Percentiles rank a stretch among this genome's conserved stretches.
Conservation (phyloP, 805 yeast genomes). For the Brettanomyces nanus region DNA sequence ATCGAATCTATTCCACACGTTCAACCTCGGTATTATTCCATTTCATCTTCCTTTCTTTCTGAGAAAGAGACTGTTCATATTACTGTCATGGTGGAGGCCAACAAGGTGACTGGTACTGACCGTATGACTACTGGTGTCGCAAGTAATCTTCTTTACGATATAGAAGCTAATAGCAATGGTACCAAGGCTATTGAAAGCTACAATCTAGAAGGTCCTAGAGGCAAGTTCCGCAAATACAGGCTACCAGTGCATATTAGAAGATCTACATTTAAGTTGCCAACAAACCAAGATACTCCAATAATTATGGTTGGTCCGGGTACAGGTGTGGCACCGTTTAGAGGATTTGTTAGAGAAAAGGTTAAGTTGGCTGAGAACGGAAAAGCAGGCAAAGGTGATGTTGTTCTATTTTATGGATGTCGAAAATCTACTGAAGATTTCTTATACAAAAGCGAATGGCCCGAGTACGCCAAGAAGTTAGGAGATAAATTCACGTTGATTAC, state of each 20-base stretch:
- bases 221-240: conserved; percentile 40
- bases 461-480: conserved; percentile 54
- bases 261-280: conserved; percentile 89
- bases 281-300: conserved; percentile 73
- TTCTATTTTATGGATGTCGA: conserved; percentile 87
- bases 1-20: conserved; percentile 74
- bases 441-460: conserved; percentile 85
- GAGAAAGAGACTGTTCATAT: conserved; percentile 72
- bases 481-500: conserved; percentile 61
- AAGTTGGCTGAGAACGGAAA: conserved; percentile 38
- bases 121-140: conserved; percentile 74
- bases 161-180: conserved; percentile 53
- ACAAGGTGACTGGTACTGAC: conserved; percentile 24
- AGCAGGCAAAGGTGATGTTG: conserved; percentile 56
- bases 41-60: conserved; percentile 77
- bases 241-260: conserved; percentile 91
- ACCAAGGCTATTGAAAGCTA: conserved; percentile 39
- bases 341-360: conserved; percentile 85
- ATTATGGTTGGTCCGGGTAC: conserved; percentile 98
- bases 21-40: conserved; percentile 94
- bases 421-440: conserved; percentile 69
- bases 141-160: conserved; percentile 75
- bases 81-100: conserved; percentile 88
- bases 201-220: conserved; percentile 80
- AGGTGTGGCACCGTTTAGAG: conserved; percentile 98